Percentiles rank a stretch among this genome's conserved stretches.
Conservation (phyloP, 305 asterid genomes). For the Fraxinus greggii region DNA sequence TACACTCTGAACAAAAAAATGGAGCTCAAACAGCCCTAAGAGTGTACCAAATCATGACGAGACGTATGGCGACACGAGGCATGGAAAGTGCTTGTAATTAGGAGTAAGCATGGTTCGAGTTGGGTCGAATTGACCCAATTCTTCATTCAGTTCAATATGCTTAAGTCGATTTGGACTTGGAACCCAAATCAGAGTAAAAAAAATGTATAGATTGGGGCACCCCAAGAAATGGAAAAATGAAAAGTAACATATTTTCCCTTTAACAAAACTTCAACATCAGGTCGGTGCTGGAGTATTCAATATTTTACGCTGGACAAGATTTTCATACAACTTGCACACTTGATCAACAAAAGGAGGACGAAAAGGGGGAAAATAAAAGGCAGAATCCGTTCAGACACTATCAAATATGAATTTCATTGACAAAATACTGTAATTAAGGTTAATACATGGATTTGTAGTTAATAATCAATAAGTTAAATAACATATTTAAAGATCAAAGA, state of each 20-base stretch:
- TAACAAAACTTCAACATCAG: background rate
- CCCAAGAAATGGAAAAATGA: background rate
- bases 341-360: background rate
- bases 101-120: background rate
- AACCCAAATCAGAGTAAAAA: background rate
- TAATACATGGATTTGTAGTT: background rate
- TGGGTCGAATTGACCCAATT: background rate
- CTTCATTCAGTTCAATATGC: background rate
- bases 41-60: background rate
- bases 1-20: too few relatives aligned
- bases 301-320: background rate
- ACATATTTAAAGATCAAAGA: background rate
- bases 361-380: background rate
- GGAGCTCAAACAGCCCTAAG: background rate
- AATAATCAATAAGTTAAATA: background rate
- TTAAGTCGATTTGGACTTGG: background rate
- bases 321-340: background rate
- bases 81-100: background rate
- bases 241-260: background rate
- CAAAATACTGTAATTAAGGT: background rate
- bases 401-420: background rate
- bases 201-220: slow-evolving; percentile 21
- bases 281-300: background rate
- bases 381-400: background rate
- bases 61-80: background rate